Percentiles rank a stretch among this genome's conserved stretches.
Conservation (phyloP, 805 yeast genomes). For the Kregervanrija delftensis region DNA sequence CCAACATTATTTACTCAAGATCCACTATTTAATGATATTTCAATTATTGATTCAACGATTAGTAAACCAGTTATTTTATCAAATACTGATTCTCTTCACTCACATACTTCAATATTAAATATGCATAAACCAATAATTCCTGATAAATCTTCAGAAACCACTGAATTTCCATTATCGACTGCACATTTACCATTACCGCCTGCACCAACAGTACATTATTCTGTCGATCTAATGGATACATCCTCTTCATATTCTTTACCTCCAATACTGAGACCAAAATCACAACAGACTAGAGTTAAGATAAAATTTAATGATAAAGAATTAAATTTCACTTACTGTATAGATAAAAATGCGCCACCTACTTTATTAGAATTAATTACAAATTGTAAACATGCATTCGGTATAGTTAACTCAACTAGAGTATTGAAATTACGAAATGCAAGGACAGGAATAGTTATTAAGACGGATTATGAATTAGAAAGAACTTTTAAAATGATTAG, state of each 20-base stretch:
- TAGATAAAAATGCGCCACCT: constrained; percentile 69
- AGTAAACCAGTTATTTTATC: constrained; percentile 5
- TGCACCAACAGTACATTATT: neutral
- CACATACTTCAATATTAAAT: constrained; percentile 5
- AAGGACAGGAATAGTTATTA: constrained; percentile 26
- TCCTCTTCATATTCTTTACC: neutral
- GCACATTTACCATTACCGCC: constrained; percentile 12
- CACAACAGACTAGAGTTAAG: constrained; percentile 27
- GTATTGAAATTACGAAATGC: constrained; percentile 31
- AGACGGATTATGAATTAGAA: constrained; percentile 41
- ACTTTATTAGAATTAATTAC: constrained; percentile 69
- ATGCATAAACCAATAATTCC: neutral
- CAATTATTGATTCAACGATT: constrained; percentile 15
- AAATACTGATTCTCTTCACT: constrained; percentile 3
- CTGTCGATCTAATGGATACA: neutral
- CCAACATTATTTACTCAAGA: too few species aligned
- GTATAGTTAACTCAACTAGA: constrained; percentile 34
- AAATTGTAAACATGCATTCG: constrained; percentile 69
- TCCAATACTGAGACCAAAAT: constrained; percentile 16
- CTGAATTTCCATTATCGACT: constrained; percentile 13
- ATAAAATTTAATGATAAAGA: constrained; percentile 47
- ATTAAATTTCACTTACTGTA: constrained; percentile 61
- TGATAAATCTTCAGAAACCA: constrained; percentile 1
- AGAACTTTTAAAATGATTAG: constrained; percentile 30
- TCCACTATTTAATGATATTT: neutral